Base-by-base conservation (phyloP, 1,284 basidiomycete genomes). In the Apiotrichum akiyoshidainum region DNA sequence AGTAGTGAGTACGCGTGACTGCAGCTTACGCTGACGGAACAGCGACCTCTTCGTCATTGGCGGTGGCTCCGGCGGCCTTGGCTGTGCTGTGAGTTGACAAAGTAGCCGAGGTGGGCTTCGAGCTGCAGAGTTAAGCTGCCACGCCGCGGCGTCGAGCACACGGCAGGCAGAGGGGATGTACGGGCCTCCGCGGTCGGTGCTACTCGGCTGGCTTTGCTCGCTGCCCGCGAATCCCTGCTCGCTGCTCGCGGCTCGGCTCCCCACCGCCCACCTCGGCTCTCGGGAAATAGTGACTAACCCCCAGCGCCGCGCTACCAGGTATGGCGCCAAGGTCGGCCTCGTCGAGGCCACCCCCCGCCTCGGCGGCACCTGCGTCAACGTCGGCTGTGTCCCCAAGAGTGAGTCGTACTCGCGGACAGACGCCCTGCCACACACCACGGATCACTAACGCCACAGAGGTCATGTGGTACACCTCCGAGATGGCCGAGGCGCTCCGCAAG, bases 381-480 rank as follows among this genome's bases (percentile, higher is more conserved):
- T 77, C 39, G 78, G 73, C 63, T 78, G 70, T 65, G 77, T 75
- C 14, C 65, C 64, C 46, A 70, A 69, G 65, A 70, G 63, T 59
- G 59, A 59, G 51, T 64, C 12, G 9, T 13, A 26, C 40, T 17
- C n/a, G 17, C n/a, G 2, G 16, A 16, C 40, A n/a, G 5, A 11
- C 11, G 37, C 14, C n/a, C 2, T 41, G n/a, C 17, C 40, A 5
- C 16, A 16, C 4, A 9, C 34, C 92, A 92, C 79, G n/a, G 26
- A 93, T 92, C 83, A 86, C 56, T 63, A 34, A 58, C 50, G 48
- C 22, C 11, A 44, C 44, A 68, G 78, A 97, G 89, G 87, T 99
- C 63, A 99, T 99, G 96, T 99, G 96, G 96, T 90, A 99, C 74
- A 93, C 95, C 37, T 92, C 96, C 54, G 95, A 98, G 78, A 80